phyloP scores from a whole-genome alignment of 73 alveolate genomes.

The Blepharisma japonicum region DNA sequence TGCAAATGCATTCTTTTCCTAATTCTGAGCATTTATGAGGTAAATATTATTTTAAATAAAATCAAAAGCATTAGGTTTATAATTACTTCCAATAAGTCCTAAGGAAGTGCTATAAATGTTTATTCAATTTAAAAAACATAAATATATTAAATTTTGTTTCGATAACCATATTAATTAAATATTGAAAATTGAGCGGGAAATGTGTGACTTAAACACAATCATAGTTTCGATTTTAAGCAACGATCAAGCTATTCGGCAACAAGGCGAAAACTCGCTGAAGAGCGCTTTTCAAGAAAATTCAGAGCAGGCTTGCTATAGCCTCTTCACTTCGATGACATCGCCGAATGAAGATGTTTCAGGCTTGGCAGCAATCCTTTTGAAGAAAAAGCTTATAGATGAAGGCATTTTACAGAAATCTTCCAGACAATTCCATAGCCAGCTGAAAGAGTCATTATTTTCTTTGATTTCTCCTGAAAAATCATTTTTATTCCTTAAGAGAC shows the following conservation, averaged over 20 bases:
- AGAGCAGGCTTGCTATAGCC: not conserved
- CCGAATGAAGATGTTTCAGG: not conserved
- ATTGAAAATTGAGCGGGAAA: not conserved
- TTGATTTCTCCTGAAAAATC: not conserved
- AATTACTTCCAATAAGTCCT: no score
- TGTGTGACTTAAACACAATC: constrained; percentile 1
- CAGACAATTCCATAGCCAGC: not conserved
- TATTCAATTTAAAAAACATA: no score
- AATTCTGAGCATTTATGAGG: no score
- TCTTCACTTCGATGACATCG: not conserved
- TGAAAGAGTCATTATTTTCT: not conserved
- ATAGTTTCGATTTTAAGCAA: not conserved
- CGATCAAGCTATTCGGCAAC: not conserved
- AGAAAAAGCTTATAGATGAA: not conserved
- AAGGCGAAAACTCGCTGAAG: not conserved
- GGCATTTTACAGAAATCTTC: not conserved
- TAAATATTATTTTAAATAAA: no score
- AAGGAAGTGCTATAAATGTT: no score
- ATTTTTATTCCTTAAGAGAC: not conserved
- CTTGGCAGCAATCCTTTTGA: constrained; percentile 6
- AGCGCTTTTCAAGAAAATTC: not conserved
- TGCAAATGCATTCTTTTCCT: no score
- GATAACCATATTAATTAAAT: no score
- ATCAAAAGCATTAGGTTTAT: no score
- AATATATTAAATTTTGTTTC: no score